Evolutionary conservation across 2,329 filamentous ascomycete species (phyloP).

Genomic region (Penicillium sp.): DNA sequence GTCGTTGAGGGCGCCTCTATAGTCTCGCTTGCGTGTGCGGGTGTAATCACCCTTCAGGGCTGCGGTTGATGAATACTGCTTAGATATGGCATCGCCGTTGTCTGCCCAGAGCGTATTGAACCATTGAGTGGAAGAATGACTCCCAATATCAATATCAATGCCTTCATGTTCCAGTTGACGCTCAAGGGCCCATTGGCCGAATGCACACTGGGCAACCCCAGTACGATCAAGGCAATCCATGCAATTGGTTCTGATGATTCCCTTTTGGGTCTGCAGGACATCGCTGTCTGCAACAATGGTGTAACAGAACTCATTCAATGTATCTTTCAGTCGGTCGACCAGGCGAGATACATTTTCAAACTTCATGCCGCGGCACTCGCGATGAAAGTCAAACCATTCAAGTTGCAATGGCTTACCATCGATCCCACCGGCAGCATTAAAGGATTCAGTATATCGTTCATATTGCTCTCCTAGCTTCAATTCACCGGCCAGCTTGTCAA

Average conservation of each 20-base stretch:
- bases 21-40: conserved; percentile 82
- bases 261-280: conserved; percentile 57
- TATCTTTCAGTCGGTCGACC: conserved; percentile 65
- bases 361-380: conserved; percentile 90
- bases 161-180: conserved; percentile 72
- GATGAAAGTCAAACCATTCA: conserved; percentile 98
- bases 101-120: conserved; percentile 98
- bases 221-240: conserved; percentile 98
- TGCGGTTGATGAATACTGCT: conserved; percentile 92
- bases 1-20: conserved; percentile 86
- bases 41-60: conserved; percentile 98
- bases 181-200: conserved; percentile 79
- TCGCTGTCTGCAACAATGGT: conserved; percentile 56
- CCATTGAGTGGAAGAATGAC: conserved; percentile 79
- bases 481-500: conserved; percentile 86
- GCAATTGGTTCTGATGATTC: conserved; percentile 89
- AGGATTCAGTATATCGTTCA: conserved; percentile 61
- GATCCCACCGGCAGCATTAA: conserved; percentile 63
- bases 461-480: conserved; percentile 75
- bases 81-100: conserved; percentile 92
- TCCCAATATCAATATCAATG: conserved; percentile 70
- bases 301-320: conserved; percentile 70
- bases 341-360: conserved; percentile 90
- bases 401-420: conserved; percentile 61
- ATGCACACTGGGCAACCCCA: conserved; percentile 92